Evolutionary conservation across 2,329 filamentous ascomycete species (phyloP), one percentile per base, ranked within the genome.

Genomic region (Trichoderma atroviride): DNA sequence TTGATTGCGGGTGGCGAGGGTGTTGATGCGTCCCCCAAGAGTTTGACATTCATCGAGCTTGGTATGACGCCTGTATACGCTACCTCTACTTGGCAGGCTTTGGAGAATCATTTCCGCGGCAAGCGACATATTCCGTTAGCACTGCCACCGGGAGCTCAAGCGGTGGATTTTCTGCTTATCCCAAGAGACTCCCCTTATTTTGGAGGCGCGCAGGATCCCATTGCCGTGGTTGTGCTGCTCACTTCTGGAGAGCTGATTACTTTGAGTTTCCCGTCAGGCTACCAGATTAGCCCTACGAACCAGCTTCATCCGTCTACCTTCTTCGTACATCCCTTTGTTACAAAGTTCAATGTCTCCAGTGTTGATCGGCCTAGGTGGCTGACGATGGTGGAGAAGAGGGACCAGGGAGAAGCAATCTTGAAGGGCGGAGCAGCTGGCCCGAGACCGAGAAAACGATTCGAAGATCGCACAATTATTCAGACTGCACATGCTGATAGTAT

Each of bases 401-500:
- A 89, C 55, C 89, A 92, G 74, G 94, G 94, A 0, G 94, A 94
- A 53, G 86, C 86, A 11, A 85, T 99, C 47, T 79, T 97, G 2
- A 88, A 88, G 72, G 96, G 96, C 67, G 96, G 96, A 9, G 91
- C 89, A 1, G 90, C 92, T 77, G 90, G 87, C 1, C 84, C 85
- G 5, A 88, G 89, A 72, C 88, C 90, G 7, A 83, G 92, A 52
- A 92, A 93, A 74, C 85, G 92, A 71, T 94, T 92, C 74, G 94
- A 97, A 75, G 87, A 90, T 71, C 88, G 96, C 59, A 97, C 94
- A 69, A 88, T 98, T 56, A 86, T 97, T 7, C 91, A 95, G 71
- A 93, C 92, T 5, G 91, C 93, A 0, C 95, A 99, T 78, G 93
- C 91, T 3, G 96, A 99, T 79, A 93, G 94, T 65, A 96, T 92